Conservation (phyloP, 2,329 filamentous ascomycete genomes). For the Hyphodiscus sp. region DNA sequence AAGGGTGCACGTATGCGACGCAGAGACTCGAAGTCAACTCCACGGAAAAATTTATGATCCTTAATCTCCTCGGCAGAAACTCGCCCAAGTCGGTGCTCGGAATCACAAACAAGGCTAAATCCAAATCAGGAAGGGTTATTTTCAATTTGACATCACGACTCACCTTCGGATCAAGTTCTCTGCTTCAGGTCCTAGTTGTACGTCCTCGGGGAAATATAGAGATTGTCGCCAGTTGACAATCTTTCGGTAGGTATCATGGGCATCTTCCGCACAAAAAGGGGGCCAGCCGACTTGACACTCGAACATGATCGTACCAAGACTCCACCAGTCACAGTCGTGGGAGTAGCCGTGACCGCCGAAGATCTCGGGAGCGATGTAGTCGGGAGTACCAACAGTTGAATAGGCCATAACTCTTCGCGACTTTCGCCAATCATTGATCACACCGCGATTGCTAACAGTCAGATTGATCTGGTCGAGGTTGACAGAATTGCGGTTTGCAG, state of each 20-base stretch:
- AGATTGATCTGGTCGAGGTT: slow-evolving; percentile 97
- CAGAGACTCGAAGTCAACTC: slow-evolving; percentile 89
- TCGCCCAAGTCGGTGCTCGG: slow-evolving; percentile 83
- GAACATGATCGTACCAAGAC: slow-evolving; percentile 98
- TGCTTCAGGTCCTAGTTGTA: slow-evolving; percentile 79
- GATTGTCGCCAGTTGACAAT: slow-evolving; percentile 98
- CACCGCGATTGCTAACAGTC: slow-evolving; percentile 93
- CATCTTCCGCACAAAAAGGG: slow-evolving; percentile 96
- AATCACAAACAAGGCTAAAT: slow-evolving; percentile 81
- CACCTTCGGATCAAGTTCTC: slow-evolving; percentile 90
- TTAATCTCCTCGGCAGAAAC: slow-evolving; percentile 89
- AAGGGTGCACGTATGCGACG: slow-evolving; percentile 92
- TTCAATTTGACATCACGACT: slow-evolving; percentile 27
- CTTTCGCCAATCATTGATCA: slow-evolving; percentile 98
- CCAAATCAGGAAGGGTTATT: slow-evolving; percentile 21
- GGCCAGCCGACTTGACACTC: slow-evolving; percentile 98
- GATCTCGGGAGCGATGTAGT: slow-evolving; percentile 98
- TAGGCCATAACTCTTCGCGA: slow-evolving; percentile 94
- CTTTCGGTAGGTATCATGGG: slow-evolving; percentile 96
- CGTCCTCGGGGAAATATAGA: slow-evolving; percentile 93
- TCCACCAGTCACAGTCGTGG: slow-evolving; percentile 99
- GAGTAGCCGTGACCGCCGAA: slow-evolving; percentile 96
- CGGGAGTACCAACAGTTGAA: slow-evolving; percentile 94
- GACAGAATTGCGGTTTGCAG: slow-evolving; percentile 83
- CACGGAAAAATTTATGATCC: slow-evolving; percentile 89